Percentiles rank a stretch among this genome's conserved stretches.
Conservation (phyloP, 2,329 filamentous ascomycete species). For the Penicillium crustosum region DNA sequence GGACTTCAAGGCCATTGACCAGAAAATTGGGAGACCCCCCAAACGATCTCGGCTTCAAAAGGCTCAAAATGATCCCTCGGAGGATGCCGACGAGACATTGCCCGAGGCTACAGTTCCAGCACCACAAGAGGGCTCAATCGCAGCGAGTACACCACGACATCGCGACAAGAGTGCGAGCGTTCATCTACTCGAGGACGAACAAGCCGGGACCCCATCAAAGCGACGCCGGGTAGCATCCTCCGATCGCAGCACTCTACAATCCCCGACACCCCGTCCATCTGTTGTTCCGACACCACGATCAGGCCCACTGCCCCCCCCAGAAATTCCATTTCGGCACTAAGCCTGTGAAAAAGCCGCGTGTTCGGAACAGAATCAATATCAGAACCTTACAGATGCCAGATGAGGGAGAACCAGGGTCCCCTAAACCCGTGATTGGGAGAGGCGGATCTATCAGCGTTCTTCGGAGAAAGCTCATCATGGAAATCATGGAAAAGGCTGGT, state of each 20-base stretch:
- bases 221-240: constrained; percentile 8
- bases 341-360: not conserved
- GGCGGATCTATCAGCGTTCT: constrained; percentile 48
- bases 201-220: constrained; percentile 16
- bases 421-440: constrained; percentile 20
- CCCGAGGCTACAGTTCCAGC: not conserved
- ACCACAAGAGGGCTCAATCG: not conserved
- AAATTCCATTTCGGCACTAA: not conserved
- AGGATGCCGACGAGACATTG: not conserved
- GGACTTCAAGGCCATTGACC: not conserved
- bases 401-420: not conserved
- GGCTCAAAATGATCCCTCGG: not conserved
- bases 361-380: not conserved
- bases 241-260: not conserved
- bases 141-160: not conserved
- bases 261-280: not conserved
- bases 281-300: not conserved
- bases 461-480: constrained; percentile 53
- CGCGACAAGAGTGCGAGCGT: constrained; percentile 8
- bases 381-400: not conserved
- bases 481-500: constrained; percentile 54
- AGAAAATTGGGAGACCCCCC: constrained; percentile 13
- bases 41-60: constrained; percentile 23
- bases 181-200: constrained; percentile 7
- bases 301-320: not conserved